A percentile compares a stretch with the other conserved stretches of the same genome.
Evolutionary conservation across 2,329 filamentous ascomycete species (phyloP).

Genomic region (Arthrinium phaeospermum): DNA sequence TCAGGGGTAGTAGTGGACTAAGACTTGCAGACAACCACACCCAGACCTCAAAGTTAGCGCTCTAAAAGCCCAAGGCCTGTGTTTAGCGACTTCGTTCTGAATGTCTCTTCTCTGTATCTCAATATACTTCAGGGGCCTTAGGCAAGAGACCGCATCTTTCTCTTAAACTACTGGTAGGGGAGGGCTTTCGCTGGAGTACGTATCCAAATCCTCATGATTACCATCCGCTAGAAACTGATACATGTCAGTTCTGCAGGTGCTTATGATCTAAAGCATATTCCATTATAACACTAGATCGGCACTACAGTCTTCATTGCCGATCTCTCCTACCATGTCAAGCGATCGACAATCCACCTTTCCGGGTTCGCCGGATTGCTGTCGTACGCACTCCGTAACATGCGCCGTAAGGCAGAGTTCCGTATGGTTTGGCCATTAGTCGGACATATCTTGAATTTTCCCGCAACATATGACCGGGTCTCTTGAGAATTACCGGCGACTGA

Average conservation of each 20-base stretch:
- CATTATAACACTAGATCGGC: background rate
- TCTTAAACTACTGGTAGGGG: background rate
- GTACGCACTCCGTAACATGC: too few species aligned
- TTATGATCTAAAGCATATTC: too few species aligned
- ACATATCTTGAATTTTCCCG: too few species aligned
- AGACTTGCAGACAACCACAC: background rate
- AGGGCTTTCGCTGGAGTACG: constrained; percentile 1
- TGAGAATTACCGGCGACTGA: too few species aligned
- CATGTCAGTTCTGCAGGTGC: constrained; percentile 45
- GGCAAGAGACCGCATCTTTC: background rate
- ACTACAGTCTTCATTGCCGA: too few species aligned
- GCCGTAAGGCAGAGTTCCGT: too few species aligned
- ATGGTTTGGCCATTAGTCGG: too few species aligned
- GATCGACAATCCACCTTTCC: too few species aligned
- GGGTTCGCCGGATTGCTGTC: too few species aligned
- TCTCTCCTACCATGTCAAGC: too few species aligned
- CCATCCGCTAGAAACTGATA: constrained; percentile 25
- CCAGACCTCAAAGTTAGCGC: background rate
- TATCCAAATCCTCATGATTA: constrained; percentile 28
- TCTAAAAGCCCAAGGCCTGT: background rate
- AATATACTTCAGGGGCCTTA: background rate
- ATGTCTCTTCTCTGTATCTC: constrained; percentile 17
- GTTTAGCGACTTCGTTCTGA: background rate
- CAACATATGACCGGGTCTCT: too few species aligned
- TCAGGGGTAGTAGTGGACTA: background rate